Conservation (phyloP, 2,329 filamentous ascomycete species). For the Cadophora malorum region DNA sequence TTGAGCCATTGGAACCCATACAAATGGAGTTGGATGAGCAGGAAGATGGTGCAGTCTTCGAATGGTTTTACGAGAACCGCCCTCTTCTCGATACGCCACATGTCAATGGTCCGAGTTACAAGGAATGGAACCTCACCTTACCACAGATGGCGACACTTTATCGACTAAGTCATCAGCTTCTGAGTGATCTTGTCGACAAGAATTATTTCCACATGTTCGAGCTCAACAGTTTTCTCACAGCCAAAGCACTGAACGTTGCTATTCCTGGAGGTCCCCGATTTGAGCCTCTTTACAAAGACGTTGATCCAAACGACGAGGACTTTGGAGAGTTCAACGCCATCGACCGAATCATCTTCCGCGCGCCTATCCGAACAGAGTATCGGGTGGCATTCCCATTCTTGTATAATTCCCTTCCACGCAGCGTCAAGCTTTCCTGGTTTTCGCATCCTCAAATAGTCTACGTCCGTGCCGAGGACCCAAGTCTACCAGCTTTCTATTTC, state of each 20-base stretch:
- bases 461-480: slow-evolving; percentile 83
- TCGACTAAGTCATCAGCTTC: slow-evolving; percentile 85
- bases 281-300: slow-evolving; percentile 96
- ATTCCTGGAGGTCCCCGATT: slow-evolving; percentile 97
- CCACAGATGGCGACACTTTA: slow-evolving; percentile 97
- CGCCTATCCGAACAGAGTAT: slow-evolving; percentile 93
- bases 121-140: slow-evolving; percentile 89
- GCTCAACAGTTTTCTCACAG: slow-evolving; percentile 90
- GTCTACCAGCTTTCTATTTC: slow-evolving; percentile 95
- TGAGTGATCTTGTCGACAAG: slow-evolving; percentile 91
- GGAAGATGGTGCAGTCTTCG: slow-evolving; percentile 88
- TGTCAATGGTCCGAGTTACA: slow-evolving; percentile 96
- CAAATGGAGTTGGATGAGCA: slow-evolving; percentile 97
- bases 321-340: slow-evolving; percentile 99
- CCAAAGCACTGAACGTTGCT: slow-evolving; percentile 95
- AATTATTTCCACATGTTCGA: slow-evolving; percentile 99
- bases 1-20: slow-evolving; percentile 95
- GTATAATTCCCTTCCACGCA: slow-evolving; percentile 95
- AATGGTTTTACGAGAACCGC: slow-evolving; percentile 97
- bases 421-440: slow-evolving; percentile 92
- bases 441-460: slow-evolving; percentile 94
- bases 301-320: slow-evolving; percentile 98
- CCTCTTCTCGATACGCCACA: slow-evolving; percentile 90
- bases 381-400: slow-evolving; percentile 92
- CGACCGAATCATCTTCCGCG: slow-evolving; percentile 97